These are phyloP conservation scores for Emericellopsis cladophorae DNA, from an alignment of 2,329 filamentous ascomycete species.

Conservation along the genomic window DNA sequence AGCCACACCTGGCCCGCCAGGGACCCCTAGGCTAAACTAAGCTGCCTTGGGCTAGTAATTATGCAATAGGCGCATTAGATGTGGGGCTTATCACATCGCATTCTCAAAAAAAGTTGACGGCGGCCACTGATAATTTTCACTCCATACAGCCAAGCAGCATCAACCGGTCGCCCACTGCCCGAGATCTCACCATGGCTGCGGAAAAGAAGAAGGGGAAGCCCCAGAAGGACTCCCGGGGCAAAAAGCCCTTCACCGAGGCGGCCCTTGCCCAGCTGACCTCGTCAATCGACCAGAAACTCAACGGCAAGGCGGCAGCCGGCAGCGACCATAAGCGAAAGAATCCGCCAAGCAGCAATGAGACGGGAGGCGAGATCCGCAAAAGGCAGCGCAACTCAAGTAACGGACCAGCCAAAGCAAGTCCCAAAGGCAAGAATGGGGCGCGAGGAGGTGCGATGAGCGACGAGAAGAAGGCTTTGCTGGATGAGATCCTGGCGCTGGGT, in stretches of 20 bases:
- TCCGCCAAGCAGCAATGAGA: slow-evolving; percentile 18
- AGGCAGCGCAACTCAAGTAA: slow-evolving; percentile 19
- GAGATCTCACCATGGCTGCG: slow-evolving; percentile 1
- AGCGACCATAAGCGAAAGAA: slow-evolving; percentile 31
- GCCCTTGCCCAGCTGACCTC: slow-evolving; percentile 40
- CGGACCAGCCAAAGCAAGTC: slow-evolving; percentile 9
- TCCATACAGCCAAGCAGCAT: no score
- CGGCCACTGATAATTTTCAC: slow-evolving; percentile 1
- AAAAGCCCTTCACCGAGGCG: slow-evolving; percentile 30
- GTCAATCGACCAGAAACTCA: slow-evolving; percentile 41
- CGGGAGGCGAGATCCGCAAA: slow-evolving; percentile 19
- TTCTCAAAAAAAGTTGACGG: not conserved
- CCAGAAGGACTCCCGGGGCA: slow-evolving; percentile 13
- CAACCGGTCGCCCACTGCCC: not conserved
- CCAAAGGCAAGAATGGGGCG: slow-evolving; percentile 3
- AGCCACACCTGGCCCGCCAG: no score
- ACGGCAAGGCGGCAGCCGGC: slow-evolving; percentile 7
- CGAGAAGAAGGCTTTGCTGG: slow-evolving; percentile 32
- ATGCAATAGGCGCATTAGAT: not conserved
- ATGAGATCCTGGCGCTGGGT: slow-evolving; percentile 52
- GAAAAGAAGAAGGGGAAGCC: slow-evolving; percentile 21
- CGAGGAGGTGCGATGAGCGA: slow-evolving; percentile 6
- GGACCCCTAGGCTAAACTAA: not conserved
- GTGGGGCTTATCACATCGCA: not conserved
- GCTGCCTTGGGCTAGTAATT: not conserved